phyloP scores from a whole-genome alignment of 257 asterid genomes.

The Rauvolfia tetraphylla region DNA sequence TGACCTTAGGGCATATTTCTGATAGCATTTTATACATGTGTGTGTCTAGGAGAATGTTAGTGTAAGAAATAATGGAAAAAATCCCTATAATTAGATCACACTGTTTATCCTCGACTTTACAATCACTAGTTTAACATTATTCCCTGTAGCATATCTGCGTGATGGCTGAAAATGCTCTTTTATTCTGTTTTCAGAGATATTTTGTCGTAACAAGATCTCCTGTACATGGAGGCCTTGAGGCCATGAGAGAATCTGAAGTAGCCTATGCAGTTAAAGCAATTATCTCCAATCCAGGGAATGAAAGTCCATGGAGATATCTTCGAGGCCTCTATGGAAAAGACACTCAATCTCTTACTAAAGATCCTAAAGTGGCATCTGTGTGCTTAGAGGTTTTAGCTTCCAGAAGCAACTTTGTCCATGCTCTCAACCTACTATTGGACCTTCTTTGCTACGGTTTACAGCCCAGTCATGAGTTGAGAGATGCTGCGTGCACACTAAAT shows the following conservation, averaged over 20 bases:
- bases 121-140: neutral
- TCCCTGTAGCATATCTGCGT: neutral
- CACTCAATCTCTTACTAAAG: conserved; percentile 36
- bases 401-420: conserved; percentile 44
- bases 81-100: neutral
- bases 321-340: conserved; percentile 72
- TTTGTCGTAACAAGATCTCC: conserved; percentile 83
- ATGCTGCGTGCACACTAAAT: conserved; percentile 43
- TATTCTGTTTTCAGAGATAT: conserved; percentile 51
- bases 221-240: conserved; percentile 63
- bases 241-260: conserved; percentile 76
- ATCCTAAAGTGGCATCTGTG: conserved; percentile 64
- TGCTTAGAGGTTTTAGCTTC: conserved; percentile 53
- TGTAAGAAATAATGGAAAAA: neutral
- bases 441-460: conserved; percentile 57
- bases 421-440: conserved; percentile 76
- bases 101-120: neutral
- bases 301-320: conserved; percentile 95
- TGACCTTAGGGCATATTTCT: neutral
- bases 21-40: neutral
- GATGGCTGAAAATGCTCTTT: neutral
- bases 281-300: conserved; percentile 65
- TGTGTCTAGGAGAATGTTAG: too few relatives aligned
- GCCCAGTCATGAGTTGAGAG: conserved; percentile 50
- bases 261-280: conserved; percentile 66